Conservation (phyloP, 306 rosid species). For the Cajanus cajan region DNA sequence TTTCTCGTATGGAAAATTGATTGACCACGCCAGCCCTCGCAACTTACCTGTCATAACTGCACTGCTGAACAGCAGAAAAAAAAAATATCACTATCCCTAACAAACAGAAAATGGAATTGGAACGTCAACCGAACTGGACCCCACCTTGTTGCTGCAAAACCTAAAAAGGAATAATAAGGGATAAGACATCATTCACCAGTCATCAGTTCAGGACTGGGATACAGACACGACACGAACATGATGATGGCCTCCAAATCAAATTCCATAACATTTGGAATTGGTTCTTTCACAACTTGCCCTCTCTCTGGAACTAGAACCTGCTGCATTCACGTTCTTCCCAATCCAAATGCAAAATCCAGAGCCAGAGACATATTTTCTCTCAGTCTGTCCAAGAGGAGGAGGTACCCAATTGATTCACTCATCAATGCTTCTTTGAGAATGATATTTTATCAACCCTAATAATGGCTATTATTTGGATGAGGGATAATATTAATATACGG, state of each 20-base stretch:
- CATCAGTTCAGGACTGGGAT: neutral
- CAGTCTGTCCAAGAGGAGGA: neutral
- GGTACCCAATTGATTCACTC: neutral
- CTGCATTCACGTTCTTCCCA: neutral
- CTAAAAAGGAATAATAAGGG: constrained; percentile 11
- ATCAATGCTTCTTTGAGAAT: neutral
- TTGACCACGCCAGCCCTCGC: no score
- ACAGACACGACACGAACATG: neutral
- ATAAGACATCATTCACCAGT: constrained; percentile 3
- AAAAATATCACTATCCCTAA: no score
- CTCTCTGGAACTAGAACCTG: neutral
- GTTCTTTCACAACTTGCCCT: constrained; percentile 18
- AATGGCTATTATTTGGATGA: no score
- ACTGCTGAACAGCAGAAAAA: no score
- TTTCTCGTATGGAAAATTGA: no score
- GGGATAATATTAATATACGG: no score
- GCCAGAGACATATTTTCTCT: neutral
- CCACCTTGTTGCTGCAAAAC: neutral
- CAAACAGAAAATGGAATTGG: neutral
- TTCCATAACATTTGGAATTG: constrained; percentile 22
- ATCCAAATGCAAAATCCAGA: constrained; percentile 26
- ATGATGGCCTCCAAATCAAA: constrained; percentile 1
- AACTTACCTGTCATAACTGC: no score
- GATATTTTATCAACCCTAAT: neutral
- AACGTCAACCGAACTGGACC: neutral